A percentile compares a stretch with the other conserved stretches of the same genome.
Conservation (phyloP, 2,329 filamentous ascomycete genomes). For the Chaetothyriales sp. region DNA sequence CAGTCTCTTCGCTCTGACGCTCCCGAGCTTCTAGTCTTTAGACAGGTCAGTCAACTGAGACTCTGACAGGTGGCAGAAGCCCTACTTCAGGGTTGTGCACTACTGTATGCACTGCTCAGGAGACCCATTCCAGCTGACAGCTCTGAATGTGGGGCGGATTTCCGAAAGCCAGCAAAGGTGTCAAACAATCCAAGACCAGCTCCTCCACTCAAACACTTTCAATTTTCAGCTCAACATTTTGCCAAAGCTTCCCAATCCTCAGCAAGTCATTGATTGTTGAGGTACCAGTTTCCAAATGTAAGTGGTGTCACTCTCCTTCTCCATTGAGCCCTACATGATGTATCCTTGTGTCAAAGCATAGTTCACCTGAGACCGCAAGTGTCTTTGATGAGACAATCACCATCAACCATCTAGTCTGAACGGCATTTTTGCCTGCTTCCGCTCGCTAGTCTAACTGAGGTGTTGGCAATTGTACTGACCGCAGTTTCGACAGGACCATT, state of each 20-base stretch:
- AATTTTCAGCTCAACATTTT: background rate
- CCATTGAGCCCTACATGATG: constrained; percentile 19
- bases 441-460: background rate
- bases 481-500: background rate
- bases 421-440: background rate
- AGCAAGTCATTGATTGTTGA: background rate
- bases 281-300: background rate
- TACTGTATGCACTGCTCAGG: background rate
- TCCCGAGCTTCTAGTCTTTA: background rate
- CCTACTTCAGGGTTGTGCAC: background rate
- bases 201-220: background rate
- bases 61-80: background rate
- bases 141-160: background rate
- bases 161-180: background rate
- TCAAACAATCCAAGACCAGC: background rate
- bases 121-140: background rate
- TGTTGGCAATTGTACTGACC: background rate
- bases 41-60: background rate
- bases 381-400: constrained; percentile 2
- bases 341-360: constrained; percentile 26
- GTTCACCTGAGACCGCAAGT: constrained; percentile 27
- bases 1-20: background rate
- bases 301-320: background rate
- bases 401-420: constrained; percentile 11
- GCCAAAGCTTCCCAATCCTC: background rate